Conservation (phyloP, 352 stramenopile genomes). For the Halophytophthora polymorphica region DNA sequence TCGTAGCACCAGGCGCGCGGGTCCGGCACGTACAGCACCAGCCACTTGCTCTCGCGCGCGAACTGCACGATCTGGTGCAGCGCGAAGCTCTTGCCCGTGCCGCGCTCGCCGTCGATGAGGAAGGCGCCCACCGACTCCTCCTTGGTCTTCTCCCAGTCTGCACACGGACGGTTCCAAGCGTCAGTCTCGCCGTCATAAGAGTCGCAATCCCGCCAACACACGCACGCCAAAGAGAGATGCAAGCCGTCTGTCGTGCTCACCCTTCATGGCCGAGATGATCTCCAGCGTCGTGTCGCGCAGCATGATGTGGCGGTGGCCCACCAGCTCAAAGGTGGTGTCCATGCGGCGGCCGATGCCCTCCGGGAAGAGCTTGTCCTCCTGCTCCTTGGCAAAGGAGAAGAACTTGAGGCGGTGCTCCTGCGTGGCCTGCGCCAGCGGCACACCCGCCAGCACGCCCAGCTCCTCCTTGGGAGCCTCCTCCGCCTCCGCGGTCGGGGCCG, state of each 20-base stretch:
- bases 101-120: conserved; percentile 79
- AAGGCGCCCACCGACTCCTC: conserved; percentile 44
- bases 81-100: conserved; percentile 79
- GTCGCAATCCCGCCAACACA: neutral
- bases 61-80: conserved; percentile 88
- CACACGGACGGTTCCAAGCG: neutral
- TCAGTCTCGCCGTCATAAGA: neutral
- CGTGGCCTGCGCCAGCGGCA: conserved; percentile 50
- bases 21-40: conserved; percentile 81
- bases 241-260: conserved; percentile 30
- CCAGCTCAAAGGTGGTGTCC: conserved; percentile 77
- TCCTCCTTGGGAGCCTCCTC: conserved; percentile 24
- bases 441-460: conserved; percentile 47
- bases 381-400: conserved; percentile 74
- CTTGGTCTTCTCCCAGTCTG: conserved; percentile 67
- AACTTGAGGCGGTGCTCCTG: conserved; percentile 70
- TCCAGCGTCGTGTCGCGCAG: conserved; percentile 72
- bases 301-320: conserved; percentile 84
- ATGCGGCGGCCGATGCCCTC: conserved; percentile 72
- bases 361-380: conserved; percentile 69
- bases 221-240: neutral
- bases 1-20: conserved; percentile 77
- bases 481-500: conserved; percentile 1
- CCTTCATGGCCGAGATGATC: conserved; percentile 72
- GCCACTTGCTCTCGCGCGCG: conserved; percentile 80